These are phyloP conservation scores for Labyrinthula sp. DNA, from an alignment of 352 stramenopile species.

Conservation along the genomic window DNA sequence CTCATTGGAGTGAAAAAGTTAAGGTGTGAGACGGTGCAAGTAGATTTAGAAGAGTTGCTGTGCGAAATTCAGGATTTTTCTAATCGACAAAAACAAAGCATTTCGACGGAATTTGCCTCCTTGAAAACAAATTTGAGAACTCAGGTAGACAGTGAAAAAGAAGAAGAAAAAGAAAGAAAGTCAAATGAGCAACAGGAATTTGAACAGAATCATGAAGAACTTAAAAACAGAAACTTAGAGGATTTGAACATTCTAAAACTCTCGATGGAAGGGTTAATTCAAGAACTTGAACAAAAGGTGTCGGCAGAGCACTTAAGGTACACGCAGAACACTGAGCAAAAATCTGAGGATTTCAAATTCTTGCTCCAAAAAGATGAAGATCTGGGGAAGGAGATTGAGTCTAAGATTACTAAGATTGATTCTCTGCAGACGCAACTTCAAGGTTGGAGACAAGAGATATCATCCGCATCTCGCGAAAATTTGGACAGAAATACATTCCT, in stretches of 20 bases:
- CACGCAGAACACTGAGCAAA: constrained; percentile 71
- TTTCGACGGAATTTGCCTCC: constrained; percentile 38
- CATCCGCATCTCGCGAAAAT: constrained; percentile 61
- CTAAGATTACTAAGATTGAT: constrained; percentile 76
- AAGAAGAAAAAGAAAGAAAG: constrained; percentile 38
- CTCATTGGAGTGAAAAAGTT: constrained; percentile 69
- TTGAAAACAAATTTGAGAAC: constrained; percentile 41
- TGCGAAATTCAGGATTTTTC: constrained; percentile 55
- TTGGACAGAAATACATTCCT: constrained; percentile 61
- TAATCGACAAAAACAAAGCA: constrained; percentile 52
- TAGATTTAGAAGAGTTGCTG: constrained; percentile 64
- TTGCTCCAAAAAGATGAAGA: constrained; percentile 37
- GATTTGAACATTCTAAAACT: constrained; percentile 75
- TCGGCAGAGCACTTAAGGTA: constrained; percentile 64
- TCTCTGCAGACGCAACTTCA: constrained; percentile 58
- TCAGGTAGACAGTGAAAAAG: constrained; percentile 50
- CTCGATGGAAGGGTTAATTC: constrained; percentile 68
- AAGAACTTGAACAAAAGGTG: constrained; percentile 78
- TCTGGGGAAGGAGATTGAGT: constrained; percentile 66
- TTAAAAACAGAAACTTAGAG: constrained; percentile 77
- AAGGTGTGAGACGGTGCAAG: constrained; percentile 57
- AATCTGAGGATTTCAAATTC: constrained; percentile 71
- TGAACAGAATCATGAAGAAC: constrained; percentile 68
- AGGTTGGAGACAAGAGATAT: constrained; percentile 68
- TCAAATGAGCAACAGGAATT: constrained; percentile 37